A percentile compares a stretch with the other conserved stretches of the same genome.
phyloP scores from a whole-genome alignment of 495 filamentous ascomycete species.

The Schizothecium vesticola region DNA sequence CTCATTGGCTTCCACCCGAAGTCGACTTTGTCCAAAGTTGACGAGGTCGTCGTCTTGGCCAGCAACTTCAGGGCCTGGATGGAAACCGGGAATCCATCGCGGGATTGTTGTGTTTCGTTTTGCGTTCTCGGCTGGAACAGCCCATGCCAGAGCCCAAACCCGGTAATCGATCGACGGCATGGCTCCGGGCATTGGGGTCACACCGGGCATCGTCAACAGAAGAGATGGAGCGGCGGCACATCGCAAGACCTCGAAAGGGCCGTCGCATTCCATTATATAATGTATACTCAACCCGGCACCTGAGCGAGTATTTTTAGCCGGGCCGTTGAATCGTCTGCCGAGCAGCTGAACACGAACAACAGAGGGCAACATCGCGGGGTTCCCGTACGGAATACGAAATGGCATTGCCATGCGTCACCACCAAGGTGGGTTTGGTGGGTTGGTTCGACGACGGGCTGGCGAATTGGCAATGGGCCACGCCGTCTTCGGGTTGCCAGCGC shows the following conservation, averaged over 20 bases:
- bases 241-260: background rate
- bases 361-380: background rate
- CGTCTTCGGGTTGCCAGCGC: constrained; percentile 7
- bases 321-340: background rate
- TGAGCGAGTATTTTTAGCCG: constrained; percentile 13
- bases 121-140: background rate
- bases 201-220: background rate
- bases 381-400: constrained; percentile 7
- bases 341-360: background rate
- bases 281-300: background rate
- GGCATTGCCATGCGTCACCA: constrained; percentile 1
- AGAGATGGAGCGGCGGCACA: background rate
- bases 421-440: background rate
- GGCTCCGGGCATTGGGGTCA: background rate
- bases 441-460: background rate
- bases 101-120: background rate
- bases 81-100: background rate
- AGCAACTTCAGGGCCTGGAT: background rate
- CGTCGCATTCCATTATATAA: background rate
- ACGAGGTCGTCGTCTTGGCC: background rate
- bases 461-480: constrained; percentile 6
- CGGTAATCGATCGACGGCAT: background rate
- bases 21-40: background rate
- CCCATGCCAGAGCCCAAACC: background rate
- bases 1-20: background rate